A percentile compares a stretch with the other conserved stretches of the same genome.
These are phyloP conservation scores for Lyophyllum decastes DNA, from an alignment of 768 basidiomycete genomes.

Conservation along the genomic window DNA sequence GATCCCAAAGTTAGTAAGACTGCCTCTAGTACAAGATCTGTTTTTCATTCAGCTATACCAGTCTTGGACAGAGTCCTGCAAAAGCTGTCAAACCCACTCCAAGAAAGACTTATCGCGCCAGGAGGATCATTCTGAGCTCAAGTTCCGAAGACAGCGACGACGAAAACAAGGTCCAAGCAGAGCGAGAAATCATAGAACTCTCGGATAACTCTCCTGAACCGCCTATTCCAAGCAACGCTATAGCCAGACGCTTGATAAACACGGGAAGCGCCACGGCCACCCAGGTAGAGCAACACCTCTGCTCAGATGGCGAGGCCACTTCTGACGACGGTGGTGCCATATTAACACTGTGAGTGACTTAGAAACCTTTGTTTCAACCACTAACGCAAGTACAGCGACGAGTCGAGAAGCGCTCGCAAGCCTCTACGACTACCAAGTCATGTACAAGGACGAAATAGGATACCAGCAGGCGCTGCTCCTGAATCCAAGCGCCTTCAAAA, in stretches of 20 bases:
- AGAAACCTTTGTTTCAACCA: background rate
- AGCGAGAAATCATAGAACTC: slow-evolving; percentile 27
- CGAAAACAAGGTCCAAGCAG: slow-evolving; percentile 19
- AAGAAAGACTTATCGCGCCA: slow-evolving; percentile 18
- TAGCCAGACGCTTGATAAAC: slow-evolving; percentile 9
- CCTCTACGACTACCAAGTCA: slow-evolving; percentile 33
- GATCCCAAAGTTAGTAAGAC: background rate
- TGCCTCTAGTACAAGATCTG: background rate
- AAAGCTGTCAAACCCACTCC: background rate
- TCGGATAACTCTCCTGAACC: slow-evolving; percentile 25
- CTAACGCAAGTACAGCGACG: slow-evolving; percentile 34
- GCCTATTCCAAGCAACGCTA: slow-evolving; percentile 3
- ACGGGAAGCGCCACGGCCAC: background rate
- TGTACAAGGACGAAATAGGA: slow-evolving; percentile 8
- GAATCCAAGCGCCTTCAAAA: slow-evolving; percentile 5
- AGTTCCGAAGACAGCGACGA: slow-evolving; percentile 27
- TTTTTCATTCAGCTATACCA: background rate
- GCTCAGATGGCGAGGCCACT: slow-evolving; percentile 29
- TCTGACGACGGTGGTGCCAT: slow-evolving; percentile 37
- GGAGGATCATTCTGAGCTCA: slow-evolving; percentile 37
- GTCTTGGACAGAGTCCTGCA: background rate
- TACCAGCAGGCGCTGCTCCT: slow-evolving; percentile 5
- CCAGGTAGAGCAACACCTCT: slow-evolving; percentile 13
- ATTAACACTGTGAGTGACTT: slow-evolving; percentile 34
- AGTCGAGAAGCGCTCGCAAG: slow-evolving; percentile 49